A percentile compares a stretch with the other conserved stretches of the same genome.
These are phyloP conservation scores for Aegilops bicornis DNA, from an alignment of 176 grass and related monocot genomes.

Conservation along the genomic window DNA sequence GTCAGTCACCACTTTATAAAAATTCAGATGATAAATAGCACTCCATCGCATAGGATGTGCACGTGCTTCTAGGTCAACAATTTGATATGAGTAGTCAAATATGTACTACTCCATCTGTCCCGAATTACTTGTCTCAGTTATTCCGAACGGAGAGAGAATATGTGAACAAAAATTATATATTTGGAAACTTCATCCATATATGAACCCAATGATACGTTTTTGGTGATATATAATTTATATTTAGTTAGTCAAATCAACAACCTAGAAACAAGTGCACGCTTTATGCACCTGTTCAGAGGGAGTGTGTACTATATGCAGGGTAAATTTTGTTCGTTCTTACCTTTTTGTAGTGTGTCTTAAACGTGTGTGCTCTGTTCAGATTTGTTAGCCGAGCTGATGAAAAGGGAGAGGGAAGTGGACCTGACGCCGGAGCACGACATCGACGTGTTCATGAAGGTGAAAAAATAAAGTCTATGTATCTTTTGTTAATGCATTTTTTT, in stretches of 20 bases:
- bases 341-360: not conserved
- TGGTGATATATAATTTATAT: no score
- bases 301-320: not conserved
- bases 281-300: not conserved
- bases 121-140: no score
- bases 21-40: not conserved
- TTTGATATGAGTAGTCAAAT: no score
- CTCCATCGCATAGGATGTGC: no score
- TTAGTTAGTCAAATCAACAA: no score
- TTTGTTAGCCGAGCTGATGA: constrained; percentile 52
- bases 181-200: no score
- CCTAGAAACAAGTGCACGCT: not conserved
- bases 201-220: no score
- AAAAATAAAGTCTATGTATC: not conserved
- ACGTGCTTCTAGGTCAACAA: no score
- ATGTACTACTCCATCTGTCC: no score
- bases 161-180: no score
- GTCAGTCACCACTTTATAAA: not conserved
- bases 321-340: not conserved
- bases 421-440: constrained; percentile 56
- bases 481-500: not conserved
- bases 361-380: constrained; percentile 31
- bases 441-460: constrained; percentile 66
- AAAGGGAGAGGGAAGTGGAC: constrained; percentile 48
- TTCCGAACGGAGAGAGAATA: no score